Base-by-base conservation (phyloP, 202 grass and related monocot species). In the Schoenoplectus tabernaemontani region DNA sequence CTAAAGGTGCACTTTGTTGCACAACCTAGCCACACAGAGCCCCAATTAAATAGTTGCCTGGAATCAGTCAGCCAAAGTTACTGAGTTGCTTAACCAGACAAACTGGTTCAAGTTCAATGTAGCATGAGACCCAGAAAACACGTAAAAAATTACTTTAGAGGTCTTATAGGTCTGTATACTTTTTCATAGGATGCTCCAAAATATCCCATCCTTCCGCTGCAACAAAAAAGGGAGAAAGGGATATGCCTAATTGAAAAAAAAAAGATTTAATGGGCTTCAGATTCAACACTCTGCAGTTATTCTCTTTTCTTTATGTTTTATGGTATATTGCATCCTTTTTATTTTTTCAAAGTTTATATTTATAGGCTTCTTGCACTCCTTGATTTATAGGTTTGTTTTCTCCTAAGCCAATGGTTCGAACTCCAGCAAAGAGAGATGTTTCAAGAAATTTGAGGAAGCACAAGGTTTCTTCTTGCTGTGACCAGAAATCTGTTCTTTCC, bases 361-460 rank as follows among this genome's bases (percentile, higher is more conserved):
- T 46, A 13, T 34, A 26, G 19, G 19, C 66, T 77, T 22, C 37
- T 38, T 47, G 38, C 4, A 77, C 24, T 54, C 1, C 16, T 57
- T 32, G 28, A 59, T 57, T 16, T 12, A 57, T 46, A 82, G 33
- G 73, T 39, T 5, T 62, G 54, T 78, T 64, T 47, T 96, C 84
- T 59, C 85, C 89, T 72, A 90, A 84, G 85, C 88, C 87, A 83
- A 80, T 54, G 20, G 88, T 99, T 56, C 82, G 30, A 57, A 99
- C 92, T 77, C 96, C 96, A 65, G 88, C 86, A 86, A 95, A 88
- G 54, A 92, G 46, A 60, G 96, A 98, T 36, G 81, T 28, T 48
- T 32, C 53, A 57, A 44, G 86, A 42, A 82, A 93, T 89, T 86
- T 85, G 86, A 87, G 85, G 83, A 84, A 90, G 72, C 82, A 44